A percentile compares a stretch with the other conserved stretches of the same genome.
phyloP scores from a whole-genome alignment of 2,329 filamentous ascomycete species.

The Xylaria sp. region DNA sequence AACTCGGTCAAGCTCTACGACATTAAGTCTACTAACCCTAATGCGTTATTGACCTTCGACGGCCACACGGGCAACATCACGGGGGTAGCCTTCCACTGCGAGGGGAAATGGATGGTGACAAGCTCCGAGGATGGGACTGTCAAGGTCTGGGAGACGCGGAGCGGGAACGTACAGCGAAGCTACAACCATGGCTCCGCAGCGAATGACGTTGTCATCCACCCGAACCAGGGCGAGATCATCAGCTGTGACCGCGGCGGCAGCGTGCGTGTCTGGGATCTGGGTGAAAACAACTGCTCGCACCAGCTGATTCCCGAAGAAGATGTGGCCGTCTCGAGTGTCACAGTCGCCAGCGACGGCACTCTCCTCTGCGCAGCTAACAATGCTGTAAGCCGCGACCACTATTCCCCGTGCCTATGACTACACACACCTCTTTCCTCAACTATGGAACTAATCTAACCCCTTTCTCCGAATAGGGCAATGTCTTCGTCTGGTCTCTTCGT shows the following conservation, averaged over 20 bases:
- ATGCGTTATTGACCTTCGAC: slow-evolving; percentile 91
- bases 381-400: slow-evolving; percentile 64
- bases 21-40: slow-evolving; percentile 98
- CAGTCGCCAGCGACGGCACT: slow-evolving; percentile 92
- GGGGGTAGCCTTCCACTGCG: slow-evolving; percentile 96
- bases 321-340: slow-evolving; percentile 92
- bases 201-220: slow-evolving; percentile 99
- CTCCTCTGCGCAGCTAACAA: slow-evolving; percentile 95
- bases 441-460: slow-evolving; percentile 2
- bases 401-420: no score
- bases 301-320: slow-evolving; percentile 97
- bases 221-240: slow-evolving; percentile 98
- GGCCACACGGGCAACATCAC: slow-evolving; percentile 97
- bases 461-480: slow-evolving; percentile 75
- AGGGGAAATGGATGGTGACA: slow-evolving; percentile 99
- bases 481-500: slow-evolving; percentile 96
- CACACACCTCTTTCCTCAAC: not conserved
- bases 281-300: slow-evolving; percentile 96
- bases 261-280: slow-evolving; percentile 94
- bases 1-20: slow-evolving; percentile 97
- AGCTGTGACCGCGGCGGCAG: slow-evolving; percentile 94
- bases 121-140: slow-evolving; percentile 96
- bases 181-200: slow-evolving; percentile 90
- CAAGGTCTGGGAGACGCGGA: slow-evolving; percentile 96
- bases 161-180: slow-evolving; percentile 87